Conservation (phyloP, 179 eudicot genomes). For the Pouteria campechiana region DNA sequence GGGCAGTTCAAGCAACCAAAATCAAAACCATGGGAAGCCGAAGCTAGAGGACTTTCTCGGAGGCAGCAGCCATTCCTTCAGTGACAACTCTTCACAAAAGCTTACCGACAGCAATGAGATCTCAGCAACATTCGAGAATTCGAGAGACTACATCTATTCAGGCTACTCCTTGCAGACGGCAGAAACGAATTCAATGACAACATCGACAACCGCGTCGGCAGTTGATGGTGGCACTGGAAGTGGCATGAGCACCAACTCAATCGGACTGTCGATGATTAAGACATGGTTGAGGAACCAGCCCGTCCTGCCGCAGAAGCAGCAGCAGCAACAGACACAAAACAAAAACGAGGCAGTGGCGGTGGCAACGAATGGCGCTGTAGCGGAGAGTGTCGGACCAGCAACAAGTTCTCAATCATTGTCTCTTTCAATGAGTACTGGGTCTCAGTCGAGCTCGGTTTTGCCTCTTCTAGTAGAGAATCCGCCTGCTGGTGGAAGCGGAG, state of each 20-base stretch:
- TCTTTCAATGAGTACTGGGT: slow-evolving; percentile 61
- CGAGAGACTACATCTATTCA: slow-evolving; percentile 21
- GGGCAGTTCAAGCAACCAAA: slow-evolving; percentile 27
- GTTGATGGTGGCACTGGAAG: no score
- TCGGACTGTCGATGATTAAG: slow-evolving; percentile 76
- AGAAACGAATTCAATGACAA: background rate
- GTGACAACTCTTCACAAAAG: no score
- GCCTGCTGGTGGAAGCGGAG: slow-evolving; percentile 30
- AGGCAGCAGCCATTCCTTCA: slow-evolving; percentile 15
- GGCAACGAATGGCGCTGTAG: no score
- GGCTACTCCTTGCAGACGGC: slow-evolving; percentile 6
- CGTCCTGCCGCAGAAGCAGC: slow-evolving; percentile 8
- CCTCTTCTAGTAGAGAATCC: slow-evolving; percentile 19
- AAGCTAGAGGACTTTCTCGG: slow-evolving; percentile 68
- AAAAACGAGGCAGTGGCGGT: slow-evolving; percentile 4
- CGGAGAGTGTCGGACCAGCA: background rate
- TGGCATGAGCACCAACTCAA: slow-evolving; percentile 6
- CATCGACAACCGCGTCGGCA: no score
- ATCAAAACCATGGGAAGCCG: slow-evolving; percentile 36
- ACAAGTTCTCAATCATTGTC: slow-evolving; percentile 34
- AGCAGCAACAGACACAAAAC: slow-evolving; percentile 4
- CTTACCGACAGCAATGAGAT: no score
- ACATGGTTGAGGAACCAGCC: slow-evolving; percentile 70
- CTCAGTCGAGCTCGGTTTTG: slow-evolving; percentile 20
- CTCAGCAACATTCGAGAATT: slow-evolving; percentile 1